Base-by-base conservation (phyloP, 306 rosid species). In the Datisca glomerata region DNA sequence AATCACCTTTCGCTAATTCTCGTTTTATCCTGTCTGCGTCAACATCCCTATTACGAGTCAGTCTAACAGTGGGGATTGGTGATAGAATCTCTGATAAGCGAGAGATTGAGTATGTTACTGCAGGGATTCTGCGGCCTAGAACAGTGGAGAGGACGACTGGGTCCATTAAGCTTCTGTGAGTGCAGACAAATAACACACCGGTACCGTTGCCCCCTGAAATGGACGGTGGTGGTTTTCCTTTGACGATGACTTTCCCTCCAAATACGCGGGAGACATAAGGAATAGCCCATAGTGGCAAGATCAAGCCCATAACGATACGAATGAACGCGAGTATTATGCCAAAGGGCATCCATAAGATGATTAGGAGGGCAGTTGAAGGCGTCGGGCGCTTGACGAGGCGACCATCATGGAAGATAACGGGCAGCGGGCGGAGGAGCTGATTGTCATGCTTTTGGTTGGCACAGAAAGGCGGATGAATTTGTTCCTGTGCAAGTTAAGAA, bases 361-460 rank as follows among this genome's bases (percentile, higher is more conserved):
- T 84, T 13, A 80, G 21, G 6, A 89, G 67, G 33, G 93, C 80
- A 5, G 78, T 78, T 18, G 63, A 42, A 0, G 98, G 73, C 0
- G 95, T 77, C 0, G 98, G 98, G 11, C 81, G 79, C 67, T 73
- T 84, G n/a, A 84, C 98, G 0, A 89, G 66, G 4, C 98, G 95
- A 10, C 98, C 98, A 9, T 89, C 98, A 10, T 89, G 98, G 78
- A 89, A 89, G 55, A 89, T 80, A 55, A 89, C 98, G 1, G 95
- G 98, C 0, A 68, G 56, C 1, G 98, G 98, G 0, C 70, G 79
- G 60, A 74, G 71, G 7, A 54, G 18, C 18, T 58, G 55, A 24
- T 58, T 31, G 6, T 60, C 52, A 8, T 52, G 23, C 15, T 55
- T 57, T 47, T 64, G 29, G 31, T 8, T 37, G 48, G 53, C 21